Evolutionary conservation across 2,329 filamentous ascomycete species (phyloP), one percentile per base, ranked within the genome.

Genomic region (Monosporascus sp.): DNA sequence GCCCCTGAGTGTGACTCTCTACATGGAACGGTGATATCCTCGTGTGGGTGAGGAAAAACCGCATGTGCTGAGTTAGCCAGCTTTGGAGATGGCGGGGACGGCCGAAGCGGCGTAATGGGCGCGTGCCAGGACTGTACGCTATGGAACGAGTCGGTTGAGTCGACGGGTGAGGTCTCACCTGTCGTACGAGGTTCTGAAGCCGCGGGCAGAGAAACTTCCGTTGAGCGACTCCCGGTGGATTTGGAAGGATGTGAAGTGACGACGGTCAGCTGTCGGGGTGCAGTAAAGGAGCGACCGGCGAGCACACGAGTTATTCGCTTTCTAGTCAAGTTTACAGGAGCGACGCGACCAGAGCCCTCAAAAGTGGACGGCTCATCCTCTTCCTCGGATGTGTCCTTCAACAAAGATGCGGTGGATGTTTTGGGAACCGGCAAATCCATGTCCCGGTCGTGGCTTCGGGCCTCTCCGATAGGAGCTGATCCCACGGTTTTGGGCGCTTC

Each of bases 71-170:
- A 71, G 3, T 72, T 72, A 11, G 65, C 66, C 17, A 69, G 69
- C 28, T 70, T 71, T 5, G 75, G 74, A 17, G 70, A 63, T 2
- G 74, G 71, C 18, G 76, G 74, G 3, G 78, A 79, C 6, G 72
- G 74, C 22, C 75, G 74, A 3, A 75, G 65, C 26, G 74, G 68
- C 5, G 70, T 70, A 38, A 72, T 64, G 9, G 74, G 70, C 22
- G 78, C 76, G 56, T 77, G 72, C 78, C 78, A 80, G 8, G 79
- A 79, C 55, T 79, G 72, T 5, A 75, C 70, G 52, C 75, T 80
- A 60, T 80, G 78, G 56, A 84, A 82, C 1, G 81, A 82, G 50
- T 81, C 79, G 17, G 74, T 66, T 15, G 75, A 75, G 37, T 65
- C 72, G 31, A 73, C 72, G 5, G 78, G 74, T 9, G 79, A 80